Conservation (phyloP, 805 yeast species). For the Metschnikowia santaceciliae region DNA sequence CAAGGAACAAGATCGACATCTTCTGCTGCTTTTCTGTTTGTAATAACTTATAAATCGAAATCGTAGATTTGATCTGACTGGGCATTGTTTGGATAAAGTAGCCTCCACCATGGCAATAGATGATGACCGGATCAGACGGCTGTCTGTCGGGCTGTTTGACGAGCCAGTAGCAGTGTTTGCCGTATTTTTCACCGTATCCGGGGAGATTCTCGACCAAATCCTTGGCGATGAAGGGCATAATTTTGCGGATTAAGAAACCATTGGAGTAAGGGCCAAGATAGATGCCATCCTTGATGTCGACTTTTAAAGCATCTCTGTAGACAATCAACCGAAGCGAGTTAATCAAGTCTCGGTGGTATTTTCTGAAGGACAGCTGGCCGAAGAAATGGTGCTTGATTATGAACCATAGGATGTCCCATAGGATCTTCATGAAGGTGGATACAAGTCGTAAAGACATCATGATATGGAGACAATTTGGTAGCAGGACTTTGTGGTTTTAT, state of each 20-base stretch:
- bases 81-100: constrained; percentile 29
- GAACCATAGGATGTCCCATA: constrained; percentile 12
- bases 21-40: constrained; percentile 19
- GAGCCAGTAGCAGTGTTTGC: constrained; percentile 32
- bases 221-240: constrained; percentile 9
- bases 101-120: constrained; percentile 41
- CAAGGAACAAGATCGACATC: constrained; percentile 27
- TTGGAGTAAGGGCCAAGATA: constrained; percentile 14
- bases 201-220: constrained; percentile 15
- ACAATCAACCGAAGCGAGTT: constrained; percentile 14
- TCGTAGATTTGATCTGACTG: constrained; percentile 27
- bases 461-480: not conserved
- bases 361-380: constrained; percentile 15
- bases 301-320: constrained; percentile 11
- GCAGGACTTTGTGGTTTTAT: not conserved
- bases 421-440: constrained; percentile 10
- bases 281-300: constrained; percentile 14
- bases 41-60: constrained; percentile 27
- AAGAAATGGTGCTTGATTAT: constrained; percentile 15
- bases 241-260: constrained; percentile 9
- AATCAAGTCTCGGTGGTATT: constrained; percentile 10
- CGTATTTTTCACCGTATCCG: constrained; percentile 31
- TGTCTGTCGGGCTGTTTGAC: constrained; percentile 25
- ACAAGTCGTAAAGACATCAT: constrained; percentile 10
- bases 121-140: constrained; percentile 26